Evolutionary conservation across 148 eudicot genomes (phyloP), one percentile per base, ranked within the genome.

Genomic region (Nepenthes mirabilis): DNA sequence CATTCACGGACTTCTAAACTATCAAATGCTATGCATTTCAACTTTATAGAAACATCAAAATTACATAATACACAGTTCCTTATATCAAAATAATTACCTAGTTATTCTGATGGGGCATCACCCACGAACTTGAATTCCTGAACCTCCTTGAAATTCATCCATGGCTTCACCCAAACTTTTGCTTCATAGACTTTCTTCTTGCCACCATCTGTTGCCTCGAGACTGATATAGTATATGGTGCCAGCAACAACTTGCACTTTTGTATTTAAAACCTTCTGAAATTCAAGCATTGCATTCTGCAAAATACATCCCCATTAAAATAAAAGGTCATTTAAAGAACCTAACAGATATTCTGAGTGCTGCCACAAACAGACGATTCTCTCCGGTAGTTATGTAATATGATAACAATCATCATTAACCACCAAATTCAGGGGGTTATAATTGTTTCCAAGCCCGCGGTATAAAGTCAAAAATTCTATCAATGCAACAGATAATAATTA

Each of bases 201-300:
- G 33, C 64, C 83, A 7, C 75, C 79, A 54, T 83, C 89, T 2
- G 2, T 66, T 49, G 70, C 85, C 74, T 83, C 85, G 6, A 83
- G 64, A 14, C 85, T 83, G 11, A 83, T 71, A 58, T 80, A 73
- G 72, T 80, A 72, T 23, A 78, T 59, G 9, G 70, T 83, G n/a
- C 89, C 89, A 54, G 82, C 65, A 48, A 83, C 89, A 60, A 78
- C 79, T 68, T 83, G 89, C 60, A 78, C 65, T 63, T 74, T 83
- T 1, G 75, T 69, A 8, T 67, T 83, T 43, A 83, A 75, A 45
- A 83, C 85, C 74, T 62, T 83, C 2, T 48, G 60, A 37, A 80
- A 78, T 59, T 78, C 74, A 4, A 83, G 75, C 72, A 75, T 54
- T 3, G 81, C 67, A 75, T 83, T 83, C 88, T 83, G 71, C 59